These are phyloP conservation scores for Cercospora sesami DNA, from an alignment of 2,329 filamentous ascomycete genomes.

Conservation along the genomic window DNA sequence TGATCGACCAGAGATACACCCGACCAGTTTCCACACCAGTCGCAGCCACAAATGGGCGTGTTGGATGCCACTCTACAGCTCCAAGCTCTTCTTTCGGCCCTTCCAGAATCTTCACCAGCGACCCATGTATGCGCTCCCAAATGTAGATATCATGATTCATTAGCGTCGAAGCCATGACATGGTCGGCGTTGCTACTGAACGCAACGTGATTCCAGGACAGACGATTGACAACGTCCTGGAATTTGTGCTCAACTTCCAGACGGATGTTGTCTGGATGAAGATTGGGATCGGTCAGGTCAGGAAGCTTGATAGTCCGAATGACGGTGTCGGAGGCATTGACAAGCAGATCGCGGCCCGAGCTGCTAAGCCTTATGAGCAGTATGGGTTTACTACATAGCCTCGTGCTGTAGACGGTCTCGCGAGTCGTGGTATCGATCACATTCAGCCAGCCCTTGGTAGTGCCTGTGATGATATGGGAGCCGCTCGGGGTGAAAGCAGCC, in stretches of 20 bases:
- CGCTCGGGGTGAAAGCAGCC: constrained; percentile 80
- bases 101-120: constrained; percentile 93
- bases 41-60: constrained; percentile 80
- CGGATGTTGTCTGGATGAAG: constrained; percentile 83
- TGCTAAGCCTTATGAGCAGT: constrained; percentile 79
- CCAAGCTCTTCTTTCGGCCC: constrained; percentile 95
- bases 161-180: constrained; percentile 92
- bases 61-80: constrained; percentile 95
- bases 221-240: constrained; percentile 94
- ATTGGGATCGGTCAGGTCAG: constrained; percentile 64
- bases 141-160: constrained; percentile 99
- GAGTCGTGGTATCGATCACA: constrained; percentile 80
- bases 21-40: constrained; percentile 90
- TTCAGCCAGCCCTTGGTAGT: constrained; percentile 97
- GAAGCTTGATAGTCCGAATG: constrained; percentile 87
- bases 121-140: constrained; percentile 92
- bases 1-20: constrained; percentile 94
- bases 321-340: constrained; percentile 94
- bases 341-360: constrained; percentile 81
- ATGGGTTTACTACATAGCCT: constrained; percentile 86
- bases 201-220: constrained; percentile 96
- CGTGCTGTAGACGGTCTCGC: constrained; percentile 82
- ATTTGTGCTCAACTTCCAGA: constrained; percentile 93
- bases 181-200: constrained; percentile 91
- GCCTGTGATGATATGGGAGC: constrained; percentile 85